Evolutionary conservation across 257 asterid genomes (phyloP).

Genomic region (Cordia subcordata): DNA sequence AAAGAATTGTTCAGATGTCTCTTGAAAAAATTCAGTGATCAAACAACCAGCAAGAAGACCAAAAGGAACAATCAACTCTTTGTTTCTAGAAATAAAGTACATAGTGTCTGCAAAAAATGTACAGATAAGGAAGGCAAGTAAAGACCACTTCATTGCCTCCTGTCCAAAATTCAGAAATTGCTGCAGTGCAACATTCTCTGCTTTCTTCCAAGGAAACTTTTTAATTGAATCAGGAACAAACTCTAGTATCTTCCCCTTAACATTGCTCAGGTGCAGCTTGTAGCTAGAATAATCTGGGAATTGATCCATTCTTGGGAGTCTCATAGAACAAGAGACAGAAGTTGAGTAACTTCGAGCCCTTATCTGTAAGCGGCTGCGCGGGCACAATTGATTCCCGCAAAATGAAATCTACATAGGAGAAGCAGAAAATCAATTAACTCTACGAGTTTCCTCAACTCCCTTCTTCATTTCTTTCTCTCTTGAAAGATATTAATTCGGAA

Average conservation of each 20-base stretch:
- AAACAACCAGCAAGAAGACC: slow-evolving; percentile 52
- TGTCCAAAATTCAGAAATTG: slow-evolving; percentile 31
- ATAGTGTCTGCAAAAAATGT: slow-evolving; percentile 40
- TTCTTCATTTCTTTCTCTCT: no score
- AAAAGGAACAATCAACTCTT: slow-evolving; percentile 52
- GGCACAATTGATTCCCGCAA: slow-evolving; percentile 17
- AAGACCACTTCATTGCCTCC: slow-evolving; percentile 52
- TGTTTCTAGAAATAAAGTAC: slow-evolving; percentile 45
- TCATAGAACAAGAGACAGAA: slow-evolving; percentile 32
- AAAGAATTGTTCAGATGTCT: slow-evolving; percentile 36
- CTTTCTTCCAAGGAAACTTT: slow-evolving; percentile 57
- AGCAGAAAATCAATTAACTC: neutral
- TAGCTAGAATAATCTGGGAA: slow-evolving; percentile 30
- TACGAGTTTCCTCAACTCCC: no score
- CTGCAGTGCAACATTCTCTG: slow-evolving; percentile 35
- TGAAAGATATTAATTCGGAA: no score
- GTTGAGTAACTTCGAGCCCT: slow-evolving; percentile 11
- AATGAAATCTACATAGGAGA: slow-evolving; percentile 26
- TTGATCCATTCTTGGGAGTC: slow-evolving; percentile 28
- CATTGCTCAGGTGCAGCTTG: slow-evolving; percentile 18
- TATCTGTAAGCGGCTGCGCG: slow-evolving; percentile 12
- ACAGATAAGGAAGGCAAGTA: slow-evolving; percentile 29
- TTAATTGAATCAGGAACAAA: slow-evolving; percentile 40
- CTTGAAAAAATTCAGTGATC: slow-evolving; percentile 37
- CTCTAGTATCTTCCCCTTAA: slow-evolving; percentile 31